Evolutionary conservation across 2,329 filamentous ascomycete species (phyloP), one percentile per base, ranked within the genome.

Genomic region (Fusarium sp.): DNA sequence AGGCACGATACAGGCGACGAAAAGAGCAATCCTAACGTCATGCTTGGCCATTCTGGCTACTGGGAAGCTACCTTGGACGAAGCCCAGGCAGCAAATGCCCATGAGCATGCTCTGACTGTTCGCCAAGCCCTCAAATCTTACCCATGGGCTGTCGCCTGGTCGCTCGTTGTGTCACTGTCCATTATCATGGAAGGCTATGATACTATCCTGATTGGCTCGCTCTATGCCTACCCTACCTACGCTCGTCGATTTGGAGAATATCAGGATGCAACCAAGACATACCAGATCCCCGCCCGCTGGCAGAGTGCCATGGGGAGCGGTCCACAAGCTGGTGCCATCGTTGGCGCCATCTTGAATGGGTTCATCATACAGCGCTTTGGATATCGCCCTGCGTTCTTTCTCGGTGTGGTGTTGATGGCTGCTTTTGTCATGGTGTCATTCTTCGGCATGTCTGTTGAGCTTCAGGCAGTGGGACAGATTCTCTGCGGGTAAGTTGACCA

Each of bases 11-110:
- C 47, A 18, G 0, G 4, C 0, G 30, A 24, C 48, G n/a, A 35
- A 24, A 51, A 51, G n/a, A 7, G 0, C 0, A 24, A 3, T 20
- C 1, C 30, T 1, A 20, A 8, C 17, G 2, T 0, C 28, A 51
- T 51, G n/a, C n/a, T 35, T 8, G 28, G 30, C 6, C 48, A 2
- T 24, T 0, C 28, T 20, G 48, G 48, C 17, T 20, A 30, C 3
- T 51, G 48, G 48, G 48, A 32, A 5, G 48, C 30, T 20, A 51
- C 30, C 3, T 15, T 51, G 8, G n/a, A 14, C 12, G 48, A 51
- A 4, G 48, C 48, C 8, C 48, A 51, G 30, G 48, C 48, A 8
- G 48, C 48, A 2, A 51, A 51, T 15, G 17, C 48, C 1, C 30
- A 51, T 12, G 48, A 51, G 8, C 48, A 51, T 35, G 48, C 48